Base-by-base conservation (phyloP, 805 yeast species). In the Ogataea populi-albae region DNA sequence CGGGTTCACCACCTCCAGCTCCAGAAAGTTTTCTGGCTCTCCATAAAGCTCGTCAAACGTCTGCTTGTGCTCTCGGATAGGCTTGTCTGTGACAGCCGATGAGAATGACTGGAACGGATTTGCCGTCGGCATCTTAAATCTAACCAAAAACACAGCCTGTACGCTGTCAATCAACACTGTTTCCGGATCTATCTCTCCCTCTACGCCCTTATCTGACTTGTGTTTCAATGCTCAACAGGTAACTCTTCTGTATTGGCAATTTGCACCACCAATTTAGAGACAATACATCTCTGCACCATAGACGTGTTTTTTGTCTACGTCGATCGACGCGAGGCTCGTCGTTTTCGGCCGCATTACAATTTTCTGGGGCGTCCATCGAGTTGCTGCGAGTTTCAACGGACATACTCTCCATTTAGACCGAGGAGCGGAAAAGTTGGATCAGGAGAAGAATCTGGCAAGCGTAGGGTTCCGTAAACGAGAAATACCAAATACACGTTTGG, bases 1-100 rank as follows among this genome's bases (percentile, higher is more conserved):
- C 8, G 95, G 94, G 55, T 81, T 81, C 18, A 74, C 67, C 40
- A 88, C 95, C 59, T 89, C 97, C 23, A 93, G 79, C 62, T 91
- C 98, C 26, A 91, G 71, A 54, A 88, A 86, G 62, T 87, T 86
- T 60, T 93, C 98, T 0, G 97, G 98, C 50, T 85, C 95, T 0
- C 94, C 96, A 55, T 93, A 93, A 27, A 85, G 72, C 50, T 87
- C 95, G 45, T 77, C 84, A 57, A 80, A 81, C 3, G 86, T 71
- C 58, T 83, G 91, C 41, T 63, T 41, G 66, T 60, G 61, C 17
- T 52, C 60, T 34, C 44, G 50, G 14, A 46, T 43, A 6, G 52
- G 49, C 40, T 42, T 46, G 29, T 41, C 22, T 11, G 50, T 41
- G 17, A 50, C 52, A 9, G 52, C 47, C 5, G 55, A 47, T 14